Base-by-base conservation (phyloP, 345 rosid genomes). In the Euphorbia tirucalli region DNA sequence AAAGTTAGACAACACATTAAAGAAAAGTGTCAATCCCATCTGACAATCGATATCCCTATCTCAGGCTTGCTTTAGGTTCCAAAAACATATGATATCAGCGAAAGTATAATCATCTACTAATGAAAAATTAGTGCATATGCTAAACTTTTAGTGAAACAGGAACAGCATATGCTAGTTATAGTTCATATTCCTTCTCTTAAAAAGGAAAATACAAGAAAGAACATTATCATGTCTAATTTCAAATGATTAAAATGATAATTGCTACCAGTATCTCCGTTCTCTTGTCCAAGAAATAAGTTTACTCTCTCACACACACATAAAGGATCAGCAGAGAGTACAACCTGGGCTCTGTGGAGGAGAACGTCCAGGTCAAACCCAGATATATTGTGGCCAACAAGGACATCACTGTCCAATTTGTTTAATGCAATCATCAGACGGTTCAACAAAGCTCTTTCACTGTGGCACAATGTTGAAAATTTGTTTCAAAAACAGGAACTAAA, bases 281-380 rank as follows among this genome's bases (percentile, higher is more conserved):
- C 24, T 13, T 15, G 55, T 31, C n/a, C 50, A 72, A 7, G 22
- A 72, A 25, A 8, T 44, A 44, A 30, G 28, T 39, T 28, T 14
- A 1, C 15, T 19, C 46, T 55, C 3, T 32, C 28, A 2, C 52
- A 5, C 22, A 18, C 30, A 27, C 31, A 61, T 31, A 50, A 65
- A 75, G 71, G 69, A 46, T 64, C 62, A 57, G 54, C 27, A 71
- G 76, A 61, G 49, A 55, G 43, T 76, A 60, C 62, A 80, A 60
- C 99, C 96, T 92, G 96, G 54, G 91, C 83, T 85, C 99, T 88
- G 65, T 92, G 93, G 44, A 95, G 93, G 75, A 95, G 93, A 77
- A 95, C 92, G 80, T 92, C 96, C 79, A 95, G 85, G 83, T 95
- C 99, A 88, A 90, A 95, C 62, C 99, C 96, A 79, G 99, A 95